These are phyloP conservation scores for Dimocarpus longan DNA, from an alignment of 345 rosid species.

Conservation along the genomic window DNA sequence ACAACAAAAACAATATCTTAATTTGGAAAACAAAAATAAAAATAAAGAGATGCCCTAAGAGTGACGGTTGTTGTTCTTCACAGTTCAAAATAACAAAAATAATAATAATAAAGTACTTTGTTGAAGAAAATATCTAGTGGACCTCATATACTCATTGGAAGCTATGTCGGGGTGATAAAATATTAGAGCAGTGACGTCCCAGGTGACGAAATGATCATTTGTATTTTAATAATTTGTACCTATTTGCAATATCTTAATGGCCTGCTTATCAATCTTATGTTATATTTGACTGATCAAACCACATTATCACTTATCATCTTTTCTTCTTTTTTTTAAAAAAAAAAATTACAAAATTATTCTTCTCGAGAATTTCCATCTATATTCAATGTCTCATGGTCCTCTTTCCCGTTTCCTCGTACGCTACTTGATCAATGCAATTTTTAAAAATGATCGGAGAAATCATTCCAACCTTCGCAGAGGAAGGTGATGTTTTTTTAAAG, in stretches of 20 bases:
- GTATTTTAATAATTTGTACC: constrained; percentile 11
- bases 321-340: background rate
- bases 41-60: background rate
- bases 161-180: constrained; percentile 17
- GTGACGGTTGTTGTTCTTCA: background rate
- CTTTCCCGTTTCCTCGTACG: constrained; percentile 35
- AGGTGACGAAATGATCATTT: constrained; percentile 40
- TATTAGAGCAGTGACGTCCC: constrained; percentile 39
- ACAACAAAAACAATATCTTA: background rate
- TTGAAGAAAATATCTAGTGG: background rate
- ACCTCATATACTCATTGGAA: background rate
- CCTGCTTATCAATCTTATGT: constrained; percentile 17
- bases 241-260: constrained; percentile 18
- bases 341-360: background rate
- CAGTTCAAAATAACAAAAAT: background rate
- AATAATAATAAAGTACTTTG: too few species aligned
- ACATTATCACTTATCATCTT: background rate
- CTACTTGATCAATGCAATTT: background rate
- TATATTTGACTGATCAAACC: constrained; percentile 29
- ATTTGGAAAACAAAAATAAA: background rate
- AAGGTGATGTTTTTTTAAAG: too few species aligned
- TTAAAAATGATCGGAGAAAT: too few species aligned
- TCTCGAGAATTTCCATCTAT: background rate
- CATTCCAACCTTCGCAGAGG: background rate
- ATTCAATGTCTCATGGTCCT: constrained; percentile 10